Evolutionary conservation across 169 alveolate genomes (phyloP), one percentile per base, ranked within the genome.

Genomic region (Plasmodium blacklocki): DNA sequence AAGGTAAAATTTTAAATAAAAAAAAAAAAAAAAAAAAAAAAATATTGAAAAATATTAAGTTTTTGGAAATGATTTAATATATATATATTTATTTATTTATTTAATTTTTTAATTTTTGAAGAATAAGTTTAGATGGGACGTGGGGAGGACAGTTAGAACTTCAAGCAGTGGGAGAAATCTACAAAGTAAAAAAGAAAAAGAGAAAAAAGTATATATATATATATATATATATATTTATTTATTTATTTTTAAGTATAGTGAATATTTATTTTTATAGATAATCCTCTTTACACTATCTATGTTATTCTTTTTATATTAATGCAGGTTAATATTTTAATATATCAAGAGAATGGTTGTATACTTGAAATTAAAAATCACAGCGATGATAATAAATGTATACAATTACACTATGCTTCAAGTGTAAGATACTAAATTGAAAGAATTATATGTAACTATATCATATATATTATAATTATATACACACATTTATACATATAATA

Each of bases 111-210:
- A 23, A 18, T 23, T 43, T 70, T 47, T 56, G 2, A 19, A 76
- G 88, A 76, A 76, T 76, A 76, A 76, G 88, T 26, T 5, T 64
- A 43, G 88, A 76, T 58, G 88, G 88, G 3, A 62, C 88, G 1
- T 76, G 88, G 88, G 88, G 88, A 8, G 88, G 88, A 0, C 88
- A 76, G 21, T 49, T 76, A 14, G 88, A 76, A 52, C 75, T 76
- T 45, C 88, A 76, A 64, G 88, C 88, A n/a, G 67, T 76, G 29
- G 88, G 88, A 4, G 88, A 76, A 19, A 11, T 76, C 2, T 76
- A 58, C 67, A 76, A 50, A 18, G 88, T 76, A 64, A 76, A 56
- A 29, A 56, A 56, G 63, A 39, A 21, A 45, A 73, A 58, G n/a
- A 18, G 9, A 59, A 60, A 18, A 59, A 59, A 68, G 3, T 14